Conservation (phyloP, 129 eudicot genomes). For the Tagetes patula region DNA sequence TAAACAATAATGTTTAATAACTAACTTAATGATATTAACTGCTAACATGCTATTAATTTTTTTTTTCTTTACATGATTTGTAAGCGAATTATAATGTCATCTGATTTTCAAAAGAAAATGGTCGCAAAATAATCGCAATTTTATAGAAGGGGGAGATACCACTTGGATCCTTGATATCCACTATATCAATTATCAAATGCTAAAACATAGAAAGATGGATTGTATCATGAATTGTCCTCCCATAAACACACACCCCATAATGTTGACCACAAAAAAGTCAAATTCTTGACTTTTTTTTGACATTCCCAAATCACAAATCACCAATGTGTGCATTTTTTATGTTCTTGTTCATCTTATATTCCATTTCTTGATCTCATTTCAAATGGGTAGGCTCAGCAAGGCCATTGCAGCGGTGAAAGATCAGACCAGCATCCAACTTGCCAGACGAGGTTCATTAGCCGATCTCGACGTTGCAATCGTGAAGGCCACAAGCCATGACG, state of each 20-base stretch:
- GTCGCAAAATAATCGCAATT: neutral
- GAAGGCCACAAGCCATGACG: constrained; percentile 87
- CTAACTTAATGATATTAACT: too few relatives aligned
- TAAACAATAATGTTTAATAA: too few relatives aligned
- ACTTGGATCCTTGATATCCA: constrained; percentile 11
- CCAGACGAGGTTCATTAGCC: constrained; percentile 51
- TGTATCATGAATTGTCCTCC: constrained; percentile 22
- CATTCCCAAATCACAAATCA: neutral
- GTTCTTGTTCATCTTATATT: constrained; percentile 2
- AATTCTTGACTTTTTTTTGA: constrained; percentile 11
- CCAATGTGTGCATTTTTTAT: neutral
- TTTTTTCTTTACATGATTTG: too few relatives aligned
- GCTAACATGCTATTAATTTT: too few relatives aligned
- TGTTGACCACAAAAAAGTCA: constrained; percentile 17
- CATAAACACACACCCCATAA: neutral
- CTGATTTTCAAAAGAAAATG: too few relatives aligned
- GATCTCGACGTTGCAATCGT: constrained; percentile 86
- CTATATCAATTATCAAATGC: constrained; percentile 26
- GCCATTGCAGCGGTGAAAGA: constrained; percentile 95
- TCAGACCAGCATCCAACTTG: constrained; percentile 79
- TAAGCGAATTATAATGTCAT: too few relatives aligned
- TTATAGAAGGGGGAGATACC: neutral
- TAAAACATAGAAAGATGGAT: constrained; percentile 28
- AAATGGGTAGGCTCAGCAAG: constrained; percentile 68
- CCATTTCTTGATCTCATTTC: constrained; percentile 2